phyloP scores from a whole-genome alignment of 176 grass and related monocot genomes.

The Lolium perenne region DNA sequence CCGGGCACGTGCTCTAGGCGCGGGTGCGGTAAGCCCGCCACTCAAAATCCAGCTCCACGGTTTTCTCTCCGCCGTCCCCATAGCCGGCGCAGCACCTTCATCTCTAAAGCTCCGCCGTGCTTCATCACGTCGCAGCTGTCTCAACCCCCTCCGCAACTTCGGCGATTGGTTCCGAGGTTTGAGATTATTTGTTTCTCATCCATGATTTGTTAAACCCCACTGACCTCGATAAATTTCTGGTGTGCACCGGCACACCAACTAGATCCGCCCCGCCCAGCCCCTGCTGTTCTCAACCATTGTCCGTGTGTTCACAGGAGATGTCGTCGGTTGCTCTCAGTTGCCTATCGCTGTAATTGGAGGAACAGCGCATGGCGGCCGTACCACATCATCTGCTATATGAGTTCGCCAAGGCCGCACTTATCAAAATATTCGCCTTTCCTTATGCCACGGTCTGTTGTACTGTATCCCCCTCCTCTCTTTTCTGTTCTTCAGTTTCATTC shows the following conservation, averaged over 20 bases:
- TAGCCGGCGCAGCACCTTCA: neutral
- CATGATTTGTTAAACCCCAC: neutral
- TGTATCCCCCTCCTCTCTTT: conserved; percentile 5
- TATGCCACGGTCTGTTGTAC: conserved; percentile 69
- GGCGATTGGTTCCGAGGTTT: neutral
- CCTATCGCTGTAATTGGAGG: conserved; percentile 26
- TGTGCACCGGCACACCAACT: neutral
- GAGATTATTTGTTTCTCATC: neutral
- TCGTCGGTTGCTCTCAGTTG: neutral
- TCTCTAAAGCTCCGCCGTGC: neutral
- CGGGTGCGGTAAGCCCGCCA: neutral
- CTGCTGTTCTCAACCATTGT: neutral
- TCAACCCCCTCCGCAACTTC: neutral
- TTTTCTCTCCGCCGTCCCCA: neutral
- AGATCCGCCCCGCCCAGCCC: neutral
- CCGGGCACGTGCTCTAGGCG: neutral
- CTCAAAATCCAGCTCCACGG: neutral
- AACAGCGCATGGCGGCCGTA: conserved; percentile 26
- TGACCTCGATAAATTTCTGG: neutral
- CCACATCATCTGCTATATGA: conserved; percentile 68
- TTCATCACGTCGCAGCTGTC: neutral
- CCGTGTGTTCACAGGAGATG: neutral
- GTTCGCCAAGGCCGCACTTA: conserved; percentile 72
- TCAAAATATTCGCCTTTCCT: conserved; percentile 89
- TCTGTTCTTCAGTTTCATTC: neutral